Conservation (phyloP, 2,329 filamentous ascomycete species). For the Colletotrichum horii region DNA sequence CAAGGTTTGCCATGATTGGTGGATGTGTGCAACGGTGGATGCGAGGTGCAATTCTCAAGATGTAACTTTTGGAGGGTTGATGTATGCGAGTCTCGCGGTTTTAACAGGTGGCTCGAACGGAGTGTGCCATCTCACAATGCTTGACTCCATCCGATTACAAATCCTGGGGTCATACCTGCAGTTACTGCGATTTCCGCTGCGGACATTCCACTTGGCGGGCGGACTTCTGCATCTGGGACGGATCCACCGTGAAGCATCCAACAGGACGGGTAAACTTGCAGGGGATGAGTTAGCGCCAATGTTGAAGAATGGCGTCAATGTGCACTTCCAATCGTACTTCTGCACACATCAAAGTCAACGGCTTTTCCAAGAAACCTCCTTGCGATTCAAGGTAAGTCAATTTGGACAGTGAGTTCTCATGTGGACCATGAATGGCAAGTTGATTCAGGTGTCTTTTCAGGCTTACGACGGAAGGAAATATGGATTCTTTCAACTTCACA, state of each 20-base stretch:
- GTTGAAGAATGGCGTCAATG: background rate
- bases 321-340: background rate
- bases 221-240: background rate
- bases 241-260: background rate
- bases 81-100: background rate
- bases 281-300: background rate
- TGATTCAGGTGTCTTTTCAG: background rate
- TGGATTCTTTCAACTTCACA: background rate
- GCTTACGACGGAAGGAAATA: background rate
- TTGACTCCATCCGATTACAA: background rate
- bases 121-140: background rate
- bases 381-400: background rate
- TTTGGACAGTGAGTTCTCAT: background rate
- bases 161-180: background rate
- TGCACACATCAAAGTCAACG: background rate
- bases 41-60: background rate
- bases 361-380: accelerated
- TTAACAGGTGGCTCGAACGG: background rate
- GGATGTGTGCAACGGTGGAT: background rate
- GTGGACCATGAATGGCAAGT: background rate
- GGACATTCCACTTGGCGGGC: background rate
- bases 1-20: background rate
- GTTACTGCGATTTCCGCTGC: background rate
- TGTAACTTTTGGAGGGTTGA: background rate
- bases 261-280: background rate